Evolutionary conservation across 2,329 filamentous ascomycete species (phyloP), one percentile per base, ranked within the genome.

Genomic region (Alternaria arborescens): DNA sequence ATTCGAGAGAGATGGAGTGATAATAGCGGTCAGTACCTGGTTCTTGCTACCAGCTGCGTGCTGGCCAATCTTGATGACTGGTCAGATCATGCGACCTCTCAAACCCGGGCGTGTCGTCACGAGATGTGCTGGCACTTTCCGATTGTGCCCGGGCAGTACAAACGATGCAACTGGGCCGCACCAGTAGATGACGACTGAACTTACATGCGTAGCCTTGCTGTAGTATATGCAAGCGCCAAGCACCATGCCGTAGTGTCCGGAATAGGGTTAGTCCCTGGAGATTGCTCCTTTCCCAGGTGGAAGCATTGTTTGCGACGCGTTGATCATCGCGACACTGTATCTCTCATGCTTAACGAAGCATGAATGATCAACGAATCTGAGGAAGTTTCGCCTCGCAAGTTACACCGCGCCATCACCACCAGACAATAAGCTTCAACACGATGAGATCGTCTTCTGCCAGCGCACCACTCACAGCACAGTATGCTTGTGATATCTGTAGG

Each of bases 111-210:
- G 38, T 57, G 22, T 51, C 58, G 60, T 71, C 69, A 71, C 69
- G 68, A 66, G 69, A 52, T 71, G 61, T 43, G 69, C 52, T 71
- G 68, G 65, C 68, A 66, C 30, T 42, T 54, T 47, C 61, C 61
- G 61, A 62, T 61, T 40, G 38, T 46, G 48, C 46, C 55, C 61
- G 46, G 46, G 46, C 30, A 36, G 46, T 36, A 36, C 18, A 41
- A 41, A 20, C 40, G 40, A 10, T 22, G 18, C 18, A 22, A 41
- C 18, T 41, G 20, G 20, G 20, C 20, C 20, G 40, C 20, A 24
- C 40, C 20, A 16, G 40, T 24, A 24, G 11, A 11, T 24, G 6
- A 14, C 20, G 5, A 42, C 40, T 24, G 8, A 42, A 42, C 3
- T 16, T 16, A 16, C 40, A 42, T 16, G 40, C 40, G 20, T 42